These are phyloP conservation scores for Rhizopus stolonifer DNA, from an alignment of 371 early-diverging fungal genomes.

Conservation along the genomic window DNA sequence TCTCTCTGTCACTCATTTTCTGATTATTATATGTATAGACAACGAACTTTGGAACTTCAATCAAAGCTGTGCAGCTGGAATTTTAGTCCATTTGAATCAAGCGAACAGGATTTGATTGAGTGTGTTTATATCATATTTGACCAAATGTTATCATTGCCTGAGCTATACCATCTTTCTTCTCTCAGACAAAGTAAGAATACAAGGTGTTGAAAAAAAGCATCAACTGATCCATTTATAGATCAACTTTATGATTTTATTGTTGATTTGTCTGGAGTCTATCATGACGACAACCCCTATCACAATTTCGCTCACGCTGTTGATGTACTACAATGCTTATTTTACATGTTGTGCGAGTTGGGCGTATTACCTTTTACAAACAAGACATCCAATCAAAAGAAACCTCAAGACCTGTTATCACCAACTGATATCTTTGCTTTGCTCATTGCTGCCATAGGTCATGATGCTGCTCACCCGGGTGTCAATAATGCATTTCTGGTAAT, in stretches of 20 bases:
- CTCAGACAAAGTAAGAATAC: conserved; percentile 45
- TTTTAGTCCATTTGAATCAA: conserved; percentile 63
- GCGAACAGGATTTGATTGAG: conserved; percentile 63
- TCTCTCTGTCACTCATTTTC: too few species aligned
- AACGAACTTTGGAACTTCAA: conserved; percentile 44
- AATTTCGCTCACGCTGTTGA: conserved; percentile 87
- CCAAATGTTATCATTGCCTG: conserved; percentile 59
- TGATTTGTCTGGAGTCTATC: conserved; percentile 62
- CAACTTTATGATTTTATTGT: conserved; percentile 60
- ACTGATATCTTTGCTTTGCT: conserved; percentile 70
- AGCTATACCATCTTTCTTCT: conserved; percentile 46
- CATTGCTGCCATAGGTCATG: conserved; percentile 79
- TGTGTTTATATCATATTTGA: conserved; percentile 66
- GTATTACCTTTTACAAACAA: conserved; percentile 38
- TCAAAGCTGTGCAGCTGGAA: conserved; percentile 61
- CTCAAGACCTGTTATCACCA: conserved; percentile 43
- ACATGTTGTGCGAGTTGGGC: conserved; percentile 66
- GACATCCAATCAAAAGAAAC: not conserved
- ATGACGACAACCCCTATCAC: conserved; percentile 79
- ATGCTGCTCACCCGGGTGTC: conserved; percentile 85
- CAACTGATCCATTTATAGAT: conserved; percentile 36
- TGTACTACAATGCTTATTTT: conserved; percentile 78
- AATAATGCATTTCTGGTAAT: conserved; percentile 74
- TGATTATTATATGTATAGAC: too few species aligned
- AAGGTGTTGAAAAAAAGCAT: not conserved